Base-by-base conservation (phyloP, 2,329 filamentous ascomycete species). In the Alternaria ethzedia region DNA sequence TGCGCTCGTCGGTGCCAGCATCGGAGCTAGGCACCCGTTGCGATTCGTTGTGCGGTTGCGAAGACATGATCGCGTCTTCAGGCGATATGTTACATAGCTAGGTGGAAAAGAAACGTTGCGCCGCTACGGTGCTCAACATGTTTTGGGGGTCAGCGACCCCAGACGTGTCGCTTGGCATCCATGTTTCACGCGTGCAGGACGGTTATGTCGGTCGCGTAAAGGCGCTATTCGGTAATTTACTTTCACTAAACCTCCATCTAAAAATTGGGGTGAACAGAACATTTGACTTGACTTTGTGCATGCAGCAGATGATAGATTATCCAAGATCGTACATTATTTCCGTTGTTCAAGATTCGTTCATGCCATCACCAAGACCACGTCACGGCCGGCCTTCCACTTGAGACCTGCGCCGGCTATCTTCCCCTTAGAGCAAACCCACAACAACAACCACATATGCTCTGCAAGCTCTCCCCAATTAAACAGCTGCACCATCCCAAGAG, bases 381-480 rank as follows among this genome's bases (percentile, higher is more conserved):
- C 73, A 11, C 1, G 89, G 89, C 1, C 85, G 84, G 0, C 85
- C 87, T 78, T 89, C 93, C 93, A 97, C 51, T 81, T 81, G 13
- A 87, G 82, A 0, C 86, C 86, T 9, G 86, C 86, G 7, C 82
- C 82, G 62, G 86, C 85, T 15, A 94, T 79, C 64, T 84, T 84
- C 30, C 90, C 85, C 59, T 87, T 84, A 70, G 90, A 95, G 0
- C 89, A 91, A 13, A 94, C 80, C 75, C 91, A 95, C 0, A 97
- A 79, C 43, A 94, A 77, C 5, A 96, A 79, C 77, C 93, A 97
- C 32, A 92, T 84, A 71, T 96, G 90, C 57, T 88, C 86, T 0
- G 88, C 87, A 1, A 93, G 82, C 65, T 90, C 86, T 0, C 91
- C 94, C 90, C 92, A 97, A 73, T 92, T 92, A 75, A 91, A 96